Percentiles rank a stretch among this genome's conserved stretches.
Evolutionary conservation across 441 rosid species (phyloP).

Genomic region (Dalechampia spathulata): DNA sequence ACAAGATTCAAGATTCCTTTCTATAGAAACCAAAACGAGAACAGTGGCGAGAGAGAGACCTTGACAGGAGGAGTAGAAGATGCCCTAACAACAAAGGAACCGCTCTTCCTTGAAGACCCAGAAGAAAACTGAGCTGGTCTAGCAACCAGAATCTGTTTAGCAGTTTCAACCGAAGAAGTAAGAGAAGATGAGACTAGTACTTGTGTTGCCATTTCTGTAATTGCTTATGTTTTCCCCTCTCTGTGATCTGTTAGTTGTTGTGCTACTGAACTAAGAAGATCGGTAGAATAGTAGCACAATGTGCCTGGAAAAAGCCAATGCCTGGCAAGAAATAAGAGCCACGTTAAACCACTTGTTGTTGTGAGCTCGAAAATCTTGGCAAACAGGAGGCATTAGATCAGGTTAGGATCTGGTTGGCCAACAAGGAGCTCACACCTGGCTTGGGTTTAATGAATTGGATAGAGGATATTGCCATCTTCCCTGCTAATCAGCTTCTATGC

Average conservation of each 20-base stretch:
- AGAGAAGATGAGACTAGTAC: slow-evolving; percentile 83
- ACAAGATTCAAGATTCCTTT: not conserved
- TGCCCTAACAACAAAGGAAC: slow-evolving; percentile 64
- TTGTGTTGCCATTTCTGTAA: slow-evolving; percentile 65
- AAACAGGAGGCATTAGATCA: slow-evolving; percentile 28
- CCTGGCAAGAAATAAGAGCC: slow-evolving; percentile 8
- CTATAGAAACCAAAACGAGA: not conserved
- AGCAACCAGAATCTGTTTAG: slow-evolving; percentile 58
- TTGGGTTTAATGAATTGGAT: slow-evolving; percentile 22
- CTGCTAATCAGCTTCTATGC: not conserved
- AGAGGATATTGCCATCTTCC: slow-evolving; percentile 31
- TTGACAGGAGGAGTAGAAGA: slow-evolving; percentile 86
- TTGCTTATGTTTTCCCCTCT: not conserved
- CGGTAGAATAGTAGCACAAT: not conserved
- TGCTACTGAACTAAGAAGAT: no score
- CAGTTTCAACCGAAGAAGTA: slow-evolving; percentile 62
- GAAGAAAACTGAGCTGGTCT: slow-evolving; percentile 29
- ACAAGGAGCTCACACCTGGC: slow-evolving; percentile 52
- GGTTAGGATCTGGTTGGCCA: slow-evolving; percentile 62
- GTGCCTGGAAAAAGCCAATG: not conserved
- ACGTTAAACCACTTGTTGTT: slow-evolving; percentile 22
- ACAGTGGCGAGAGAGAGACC: slow-evolving; percentile 45
- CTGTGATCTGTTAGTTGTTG: not conserved
- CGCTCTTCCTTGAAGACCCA: slow-evolving; percentile 41
- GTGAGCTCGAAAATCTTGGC: slow-evolving; percentile 30